Evolutionary conservation across 257 asterid species (phyloP), one percentile per base, ranked within the genome.

Genomic region (Rubia yunnanensis): DNA sequence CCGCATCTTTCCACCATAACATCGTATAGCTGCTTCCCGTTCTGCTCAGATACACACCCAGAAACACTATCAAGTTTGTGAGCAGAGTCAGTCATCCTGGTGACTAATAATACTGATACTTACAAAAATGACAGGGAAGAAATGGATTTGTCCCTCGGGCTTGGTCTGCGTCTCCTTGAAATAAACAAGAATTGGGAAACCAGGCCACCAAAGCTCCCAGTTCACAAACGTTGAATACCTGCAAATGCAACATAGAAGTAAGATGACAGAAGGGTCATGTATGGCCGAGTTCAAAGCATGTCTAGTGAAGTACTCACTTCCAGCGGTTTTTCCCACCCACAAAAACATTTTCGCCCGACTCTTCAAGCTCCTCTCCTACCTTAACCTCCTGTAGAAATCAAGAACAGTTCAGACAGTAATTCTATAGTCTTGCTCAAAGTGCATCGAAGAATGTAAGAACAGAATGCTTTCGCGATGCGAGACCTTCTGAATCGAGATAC

Each of bases 141-240:
- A 84, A 78, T 92, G 95, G 62, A 92, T 66, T 74, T 83, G 91
- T 60, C 96, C 92, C 74, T 92, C 95, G 1, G 95, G 92, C 76
- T 83, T 92, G 7, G 99, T 92, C 61, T 92, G 97, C 35, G 60
- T 83, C 86, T 92, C 99, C 82, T 89, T 92, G 60, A 92, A 92
- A 72, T 89, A 92, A 54, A 92, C 97, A 72, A 89, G 80, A 80
- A 92, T 77, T 15, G 99, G 96, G 75, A 92, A 92, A 13, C 69
- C 63, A 60, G 99, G 97, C 99, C 99, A 92, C 97, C 97, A 92
- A 34, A 92, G 88, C 79, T 89, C 99, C 97, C 99, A 92, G 75
- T 92, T 92, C 67, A 92, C 82, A 68, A 89, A 92, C 50, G 94
- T 80, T 24, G 96, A 89, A 59, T 89, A 92, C 71, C 96, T 92